phyloP scores from a whole-genome alignment of 768 basidiomycete species.

The Russula vinacea region DNA sequence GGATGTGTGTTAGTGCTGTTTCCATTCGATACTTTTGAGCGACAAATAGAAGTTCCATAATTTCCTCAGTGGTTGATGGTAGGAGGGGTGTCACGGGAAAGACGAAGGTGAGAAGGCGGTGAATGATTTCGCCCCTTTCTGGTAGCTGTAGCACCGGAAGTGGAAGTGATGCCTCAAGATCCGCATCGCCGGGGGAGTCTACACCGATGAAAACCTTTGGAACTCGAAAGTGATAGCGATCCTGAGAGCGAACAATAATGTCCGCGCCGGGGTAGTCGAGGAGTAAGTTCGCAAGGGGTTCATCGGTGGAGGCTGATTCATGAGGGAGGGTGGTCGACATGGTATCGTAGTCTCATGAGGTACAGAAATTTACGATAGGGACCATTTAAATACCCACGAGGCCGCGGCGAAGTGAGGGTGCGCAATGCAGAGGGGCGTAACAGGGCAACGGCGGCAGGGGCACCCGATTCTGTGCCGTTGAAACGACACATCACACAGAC shows the following conservation, averaged over 20 bases:
- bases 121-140: background rate
- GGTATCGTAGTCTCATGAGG: background rate
- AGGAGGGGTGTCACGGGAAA: slow-evolving; percentile 12
- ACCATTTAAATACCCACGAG: background rate
- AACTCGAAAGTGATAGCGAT: background rate
- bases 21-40: slow-evolving; percentile 11
- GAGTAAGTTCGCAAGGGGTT: background rate
- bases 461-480: no score
- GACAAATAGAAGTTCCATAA: background rate
- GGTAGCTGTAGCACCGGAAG: background rate
- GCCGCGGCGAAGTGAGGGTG: background rate
- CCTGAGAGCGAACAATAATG: background rate
- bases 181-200: background rate
- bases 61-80: background rate
- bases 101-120: slow-evolving; percentile 15
- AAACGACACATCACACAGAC: no score
- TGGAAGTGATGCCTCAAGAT: background rate
- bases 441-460: no score
- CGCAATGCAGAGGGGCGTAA: no score
- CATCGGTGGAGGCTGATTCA: background rate
- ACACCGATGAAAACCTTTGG: background rate
- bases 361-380: background rate
- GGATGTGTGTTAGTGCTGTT: background rate
- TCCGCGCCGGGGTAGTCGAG: slow-evolving; percentile 21
- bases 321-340: background rate